Percentiles rank a stretch among this genome's conserved stretches.
phyloP scores from a whole-genome alignment of 345 rosid species.

The Aquilaria malaccensis region DNA sequence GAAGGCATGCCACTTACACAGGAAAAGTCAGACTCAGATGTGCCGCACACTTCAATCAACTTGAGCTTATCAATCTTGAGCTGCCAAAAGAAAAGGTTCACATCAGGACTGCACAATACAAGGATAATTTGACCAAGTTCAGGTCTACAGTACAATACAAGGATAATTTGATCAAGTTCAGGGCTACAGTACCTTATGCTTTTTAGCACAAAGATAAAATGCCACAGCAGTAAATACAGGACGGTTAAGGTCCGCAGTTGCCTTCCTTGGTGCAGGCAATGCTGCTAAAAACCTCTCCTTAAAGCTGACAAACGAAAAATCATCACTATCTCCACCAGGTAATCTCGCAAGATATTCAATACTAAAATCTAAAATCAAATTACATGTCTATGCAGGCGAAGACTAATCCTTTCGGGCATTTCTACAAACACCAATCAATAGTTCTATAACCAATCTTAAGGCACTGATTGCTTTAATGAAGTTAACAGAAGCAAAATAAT shows the following conservation, averaged over 20 bases:
- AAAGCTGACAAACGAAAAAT: slow-evolving; percentile 31
- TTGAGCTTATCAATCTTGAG: slow-evolving; percentile 76
- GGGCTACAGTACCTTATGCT: slow-evolving; percentile 41
- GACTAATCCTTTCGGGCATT: slow-evolving; percentile 23
- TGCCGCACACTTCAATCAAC: slow-evolving; percentile 88
- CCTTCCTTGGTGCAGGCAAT: slow-evolving; percentile 60
- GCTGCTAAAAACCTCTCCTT: slow-evolving; percentile 77
- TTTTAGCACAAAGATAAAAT: slow-evolving; percentile 80
- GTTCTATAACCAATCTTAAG: neutral
- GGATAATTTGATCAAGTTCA: neutral
- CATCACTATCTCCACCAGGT: neutral
- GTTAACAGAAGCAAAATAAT: neutral
- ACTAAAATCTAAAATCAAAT: too few relatives aligned
- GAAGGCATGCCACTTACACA: slow-evolving; percentile 38
- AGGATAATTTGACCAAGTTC: neutral
- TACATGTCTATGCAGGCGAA: too few relatives aligned
- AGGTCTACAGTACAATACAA: neutral
- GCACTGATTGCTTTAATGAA: neutral
- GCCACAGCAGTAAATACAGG: slow-evolving; percentile 91
- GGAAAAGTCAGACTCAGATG: slow-evolving; percentile 79
- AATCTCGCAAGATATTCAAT: neutral
- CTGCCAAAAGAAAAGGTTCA: slow-evolving; percentile 29
- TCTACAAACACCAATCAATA: slow-evolving; percentile 28
- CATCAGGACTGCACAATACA: neutral
- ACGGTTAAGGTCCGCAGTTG: slow-evolving; percentile 64